Evolutionary conservation across 2,329 filamentous ascomycete genomes (phyloP), one percentile per base, ranked within the genome.

Genomic region (Fonsecaea erecta): DNA sequence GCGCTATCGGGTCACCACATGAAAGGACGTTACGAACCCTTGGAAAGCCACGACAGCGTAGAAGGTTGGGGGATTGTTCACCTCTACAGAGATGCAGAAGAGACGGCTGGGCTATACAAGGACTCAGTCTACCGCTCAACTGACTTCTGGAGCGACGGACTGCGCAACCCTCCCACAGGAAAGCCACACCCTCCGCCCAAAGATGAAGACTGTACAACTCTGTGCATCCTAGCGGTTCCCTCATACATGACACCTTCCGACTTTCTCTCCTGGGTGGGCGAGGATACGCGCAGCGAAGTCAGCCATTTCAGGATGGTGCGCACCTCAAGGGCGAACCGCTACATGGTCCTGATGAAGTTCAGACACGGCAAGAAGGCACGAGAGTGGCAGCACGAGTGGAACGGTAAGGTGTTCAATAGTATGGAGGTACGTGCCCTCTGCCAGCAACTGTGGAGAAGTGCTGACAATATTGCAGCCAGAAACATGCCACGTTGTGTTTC

Each of bases 281-380:
- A 97, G 75, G 88, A 88, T 74, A 97, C 94, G 76, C 86, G 91
- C 75, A 87, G 90, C 64, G 86, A 93, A 66, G 92, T 99, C 64
- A 95, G 90, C 72, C 95, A 99, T 80, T 97, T 97, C 75, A 85
- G 95, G 60, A 92, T 99, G 86, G 91, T 99, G 62, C 89, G 93
- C 82, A 98, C 95, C 1, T 90, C 90, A 60, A 85, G 89, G 68
- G 89, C 92, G 76, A 97, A 96, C 77, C 87, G 93, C 67, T 98
- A 98, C 79, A 90, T 99, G 83, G 94, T 96, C 28, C 82, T 99
- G 67, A 90, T 99, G 86, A 97, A 97, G 79, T 97, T 98, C 75
- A 86, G 92, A 54, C 88, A 90, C 69, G 85, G 86, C 32, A 86
- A 85, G 73, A 87, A 86, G 68, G 95, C 95, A 14, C 87, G 84